Conservation (phyloP, 148 eudicot species). For the Silene conica region DNA sequence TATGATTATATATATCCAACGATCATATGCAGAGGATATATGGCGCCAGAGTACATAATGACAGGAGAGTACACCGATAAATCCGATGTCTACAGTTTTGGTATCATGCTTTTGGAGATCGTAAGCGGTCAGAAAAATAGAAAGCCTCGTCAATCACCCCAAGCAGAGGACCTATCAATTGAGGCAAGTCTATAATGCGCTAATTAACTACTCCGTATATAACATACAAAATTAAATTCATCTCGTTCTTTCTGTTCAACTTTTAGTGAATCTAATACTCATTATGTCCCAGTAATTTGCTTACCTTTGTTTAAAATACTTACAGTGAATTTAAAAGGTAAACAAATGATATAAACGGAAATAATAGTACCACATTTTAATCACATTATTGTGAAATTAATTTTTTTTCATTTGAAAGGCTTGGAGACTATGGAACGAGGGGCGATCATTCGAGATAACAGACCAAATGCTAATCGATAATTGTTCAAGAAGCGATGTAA, state of each 20-base stretch:
- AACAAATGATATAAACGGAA: no score
- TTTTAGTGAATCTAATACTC: no score
- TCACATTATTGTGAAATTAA: no score
- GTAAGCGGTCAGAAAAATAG: conserved; percentile 23
- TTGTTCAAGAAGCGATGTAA: conserved; percentile 19
- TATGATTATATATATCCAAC: no score
- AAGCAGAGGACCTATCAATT: conserved; percentile 4
- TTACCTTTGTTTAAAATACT: no score
- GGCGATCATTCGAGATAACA: background rate
- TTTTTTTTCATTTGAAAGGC: background rate
- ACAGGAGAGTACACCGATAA: conserved; percentile 38
- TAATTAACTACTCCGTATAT: background rate
- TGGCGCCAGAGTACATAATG: conserved; percentile 27
- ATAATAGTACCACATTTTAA: no score
- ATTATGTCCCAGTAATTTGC: no score
- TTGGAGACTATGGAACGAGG: conserved; percentile 25
- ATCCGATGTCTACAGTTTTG: conserved; percentile 50
- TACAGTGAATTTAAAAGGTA: no score
- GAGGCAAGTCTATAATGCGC: background rate
- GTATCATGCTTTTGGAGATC: conserved; percentile 25
- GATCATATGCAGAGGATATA: conserved; percentile 1
- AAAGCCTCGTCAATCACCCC: background rate
- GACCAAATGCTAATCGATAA: conserved; percentile 5
- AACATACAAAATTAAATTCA: no score
- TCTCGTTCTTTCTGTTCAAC: no score